phyloP scores from a whole-genome alignment of 2,329 filamentous ascomycete genomes.

The Cercospora sp. region DNA sequence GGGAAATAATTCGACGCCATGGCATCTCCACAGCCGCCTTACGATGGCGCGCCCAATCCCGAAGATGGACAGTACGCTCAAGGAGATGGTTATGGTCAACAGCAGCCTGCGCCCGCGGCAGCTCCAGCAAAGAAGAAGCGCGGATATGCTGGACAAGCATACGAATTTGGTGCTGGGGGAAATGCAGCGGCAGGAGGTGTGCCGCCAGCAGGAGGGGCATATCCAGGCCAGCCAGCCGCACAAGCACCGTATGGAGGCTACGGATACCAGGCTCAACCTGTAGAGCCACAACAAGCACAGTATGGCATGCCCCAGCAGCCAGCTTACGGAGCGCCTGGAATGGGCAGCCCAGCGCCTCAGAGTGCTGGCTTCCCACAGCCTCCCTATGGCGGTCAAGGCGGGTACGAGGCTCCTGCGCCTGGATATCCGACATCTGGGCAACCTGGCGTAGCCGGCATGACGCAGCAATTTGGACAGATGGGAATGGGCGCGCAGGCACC shows the following conservation, averaged over 20 bases:
- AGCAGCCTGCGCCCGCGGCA: conserved; percentile 24
- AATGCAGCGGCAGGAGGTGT: conserved; percentile 58
- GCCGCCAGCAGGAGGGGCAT: conserved; percentile 46
- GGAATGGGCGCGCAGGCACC: conserved; percentile 57
- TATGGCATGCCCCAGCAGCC: conserved; percentile 39
- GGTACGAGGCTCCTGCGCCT: conserved; percentile 62
- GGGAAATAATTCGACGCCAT: conserved; percentile 7
- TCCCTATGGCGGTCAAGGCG: conserved; percentile 50
- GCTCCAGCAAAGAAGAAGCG: conserved; percentile 74
- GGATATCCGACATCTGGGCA: conserved; percentile 25
- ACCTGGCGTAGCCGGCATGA: conserved; percentile 50
- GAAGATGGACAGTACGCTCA: conserved; percentile 25
- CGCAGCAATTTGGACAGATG: conserved; percentile 76
- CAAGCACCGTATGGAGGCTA: conserved; percentile 28
- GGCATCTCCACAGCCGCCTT: conserved; percentile 23
- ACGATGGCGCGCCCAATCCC: conserved; percentile 22
- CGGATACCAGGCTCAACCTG: conserved; percentile 47
- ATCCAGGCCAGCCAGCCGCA: conserved; percentile 45
- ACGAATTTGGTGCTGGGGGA: conserved; percentile 84
- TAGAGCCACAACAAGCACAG: conserved; percentile 32
- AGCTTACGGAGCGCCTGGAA: conserved; percentile 31
- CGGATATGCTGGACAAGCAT: conserved; percentile 90
- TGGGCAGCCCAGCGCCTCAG: conserved; percentile 25
- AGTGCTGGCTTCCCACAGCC: conserved; percentile 39
- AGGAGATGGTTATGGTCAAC: conserved; percentile 31